Conservation (phyloP, 2,329 filamentous ascomycete species). For the Verticillium tricorpus region DNA sequence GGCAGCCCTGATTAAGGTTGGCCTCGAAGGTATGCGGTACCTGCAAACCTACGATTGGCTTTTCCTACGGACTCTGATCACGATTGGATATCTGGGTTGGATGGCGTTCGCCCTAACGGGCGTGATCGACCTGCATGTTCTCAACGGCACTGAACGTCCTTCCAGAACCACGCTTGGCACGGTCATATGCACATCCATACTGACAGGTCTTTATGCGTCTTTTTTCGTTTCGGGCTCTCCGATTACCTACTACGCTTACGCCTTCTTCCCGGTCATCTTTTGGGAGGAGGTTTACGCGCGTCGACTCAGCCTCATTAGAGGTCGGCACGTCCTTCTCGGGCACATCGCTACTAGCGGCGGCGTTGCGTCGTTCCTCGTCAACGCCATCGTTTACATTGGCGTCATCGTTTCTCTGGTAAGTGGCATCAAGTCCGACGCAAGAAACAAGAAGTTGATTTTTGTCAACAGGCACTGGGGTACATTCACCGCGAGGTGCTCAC, state of each 20-base stretch:
- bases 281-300: slow-evolving; percentile 93
- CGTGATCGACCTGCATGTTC: slow-evolving; percentile 81
- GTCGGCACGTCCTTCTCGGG: slow-evolving; percentile 63
- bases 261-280: slow-evolving; percentile 87
- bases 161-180: slow-evolving; percentile 56
- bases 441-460: background rate
- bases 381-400: slow-evolving; percentile 63
- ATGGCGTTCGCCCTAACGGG: slow-evolving; percentile 88
- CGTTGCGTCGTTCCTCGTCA: slow-evolving; percentile 55
- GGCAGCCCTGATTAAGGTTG: slow-evolving; percentile 69
- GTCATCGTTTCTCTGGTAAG: slow-evolving; percentile 74
- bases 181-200: slow-evolving; percentile 67
- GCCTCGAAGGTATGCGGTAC: slow-evolving; percentile 81
- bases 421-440: slow-evolving; percentile 6
- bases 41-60: slow-evolving; percentile 98
- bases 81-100: slow-evolving; percentile 89
- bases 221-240: slow-evolving; percentile 79
- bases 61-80: slow-evolving; percentile 85
- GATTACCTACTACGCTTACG: slow-evolving; percentile 82
- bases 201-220: slow-evolving; percentile 73
- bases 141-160: slow-evolving; percentile 64
- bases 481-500: slow-evolving; percentile 88
- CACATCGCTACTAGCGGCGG: slow-evolving; percentile 59
- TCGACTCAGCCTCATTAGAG: slow-evolving; percentile 63
- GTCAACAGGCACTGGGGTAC: slow-evolving; percentile 74